A percentile compares a stretch with the other conserved stretches of the same genome.
Conservation (phyloP, 2,329 filamentous ascomycete genomes). For the Decorospora gaudefroyi region DNA sequence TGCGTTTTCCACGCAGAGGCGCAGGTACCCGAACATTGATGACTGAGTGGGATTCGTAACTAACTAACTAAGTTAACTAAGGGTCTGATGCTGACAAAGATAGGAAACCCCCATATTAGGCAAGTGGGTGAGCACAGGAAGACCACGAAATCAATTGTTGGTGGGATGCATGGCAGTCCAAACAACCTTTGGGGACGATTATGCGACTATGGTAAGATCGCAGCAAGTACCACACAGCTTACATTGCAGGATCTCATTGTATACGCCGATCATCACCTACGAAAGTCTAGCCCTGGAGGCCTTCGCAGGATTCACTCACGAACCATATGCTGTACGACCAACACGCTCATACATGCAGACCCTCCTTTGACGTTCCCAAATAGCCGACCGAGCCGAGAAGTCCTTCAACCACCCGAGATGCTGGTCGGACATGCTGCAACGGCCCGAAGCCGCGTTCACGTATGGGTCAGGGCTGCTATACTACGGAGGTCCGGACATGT, state of each 20-base stretch:
- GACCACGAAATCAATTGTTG: not conserved
- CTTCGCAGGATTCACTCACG: not conserved
- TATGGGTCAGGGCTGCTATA: constrained; percentile 5
- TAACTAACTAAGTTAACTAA: too few relatives aligned
- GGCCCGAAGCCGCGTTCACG: constrained; percentile 19
- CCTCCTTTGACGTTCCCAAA: constrained; percentile 1
- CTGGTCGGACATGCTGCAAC: constrained; percentile 11
- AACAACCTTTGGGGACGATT: constrained; percentile 3
- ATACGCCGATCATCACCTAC: constrained; percentile 1
- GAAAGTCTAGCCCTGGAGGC: too few relatives aligned
- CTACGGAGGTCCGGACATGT: constrained; percentile 3
- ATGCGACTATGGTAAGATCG: not conserved
- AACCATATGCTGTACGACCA: constrained; percentile 12
- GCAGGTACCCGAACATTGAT: constrained; percentile 13
- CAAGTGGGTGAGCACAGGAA: too few relatives aligned
- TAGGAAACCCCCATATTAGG: too few relatives aligned
- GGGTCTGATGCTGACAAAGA: too few relatives aligned
- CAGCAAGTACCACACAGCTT: not conserved
- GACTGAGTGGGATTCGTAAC: too few relatives aligned
- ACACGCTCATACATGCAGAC: constrained; percentile 8
- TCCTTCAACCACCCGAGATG: not conserved
- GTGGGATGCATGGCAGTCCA: not conserved
- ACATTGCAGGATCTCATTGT: constrained; percentile 8
- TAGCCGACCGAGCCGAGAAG: constrained; percentile 5
- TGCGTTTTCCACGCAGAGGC: not conserved